These are phyloP conservation scores for Colletotrichum neosansevieriae DNA, from an alignment of 2,329 filamentous ascomycete species.

Conservation along the genomic window DNA sequence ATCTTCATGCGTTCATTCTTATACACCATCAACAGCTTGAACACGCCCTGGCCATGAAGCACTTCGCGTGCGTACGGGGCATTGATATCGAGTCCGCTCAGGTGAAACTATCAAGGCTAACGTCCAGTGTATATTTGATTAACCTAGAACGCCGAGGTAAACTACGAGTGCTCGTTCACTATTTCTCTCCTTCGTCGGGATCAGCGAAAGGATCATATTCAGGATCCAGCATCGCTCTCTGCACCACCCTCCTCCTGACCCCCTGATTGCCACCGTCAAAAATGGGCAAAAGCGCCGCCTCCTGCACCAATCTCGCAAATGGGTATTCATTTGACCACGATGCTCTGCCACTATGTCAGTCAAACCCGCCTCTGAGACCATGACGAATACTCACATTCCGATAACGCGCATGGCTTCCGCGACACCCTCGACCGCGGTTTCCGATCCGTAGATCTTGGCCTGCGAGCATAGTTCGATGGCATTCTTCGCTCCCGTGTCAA, in stretches of 20 bases:
- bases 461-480: conserved; percentile 60
- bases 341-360: not conserved
- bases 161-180: not conserved
- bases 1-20: no score
- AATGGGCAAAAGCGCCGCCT: conserved; percentile 33
- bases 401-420: conserved; percentile 64
- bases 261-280: conserved; percentile 42
- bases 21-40: no score
- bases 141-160: no score
- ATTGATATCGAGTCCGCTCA: no score
- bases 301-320: conserved; percentile 8
- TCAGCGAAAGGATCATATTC: conserved; percentile 25
- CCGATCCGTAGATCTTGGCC: conserved; percentile 65
- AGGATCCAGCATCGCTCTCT: conserved; percentile 13
- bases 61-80: no score
- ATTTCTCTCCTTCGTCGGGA: not conserved
- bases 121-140: no score
- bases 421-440: conserved; percentile 60
- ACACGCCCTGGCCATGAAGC: no score
- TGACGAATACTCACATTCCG: conserved; percentile 55
- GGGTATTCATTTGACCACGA: not conserved
- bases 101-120: no score
- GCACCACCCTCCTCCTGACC: conserved; percentile 29
- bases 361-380: not conserved
- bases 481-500: conserved; percentile 56